Evolutionary conservation across 176 grass and related monocot genomes (phyloP).

Genomic region (Alloteropsis semialata): DNA sequence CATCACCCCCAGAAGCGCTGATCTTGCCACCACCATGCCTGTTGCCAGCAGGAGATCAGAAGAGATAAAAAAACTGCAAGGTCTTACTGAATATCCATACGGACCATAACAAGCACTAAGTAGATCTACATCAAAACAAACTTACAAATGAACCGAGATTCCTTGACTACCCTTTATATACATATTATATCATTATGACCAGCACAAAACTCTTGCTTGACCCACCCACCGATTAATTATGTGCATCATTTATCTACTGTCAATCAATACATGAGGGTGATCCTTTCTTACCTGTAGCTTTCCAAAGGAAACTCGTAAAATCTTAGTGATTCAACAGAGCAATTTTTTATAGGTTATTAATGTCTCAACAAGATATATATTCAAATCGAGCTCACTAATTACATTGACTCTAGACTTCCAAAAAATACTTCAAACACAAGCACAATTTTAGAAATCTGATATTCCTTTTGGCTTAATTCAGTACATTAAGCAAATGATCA

Average conservation of each 20-base stretch:
- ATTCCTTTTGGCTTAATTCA: not conserved
- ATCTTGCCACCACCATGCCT: conserved; percentile 96
- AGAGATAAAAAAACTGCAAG: conserved; percentile 1
- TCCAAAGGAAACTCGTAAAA: conserved; percentile 24
- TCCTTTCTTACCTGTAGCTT: not conserved
- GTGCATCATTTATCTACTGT: conserved; percentile 10
- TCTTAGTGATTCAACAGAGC: conserved; percentile 7
- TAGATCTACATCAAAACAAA: conserved; percentile 20
- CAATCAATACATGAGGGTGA: not conserved
- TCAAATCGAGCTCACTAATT: not conserved
- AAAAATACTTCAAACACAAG: not conserved
- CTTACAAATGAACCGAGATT: not conserved
- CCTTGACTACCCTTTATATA: not conserved
- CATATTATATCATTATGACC: not conserved
- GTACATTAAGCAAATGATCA: not conserved
- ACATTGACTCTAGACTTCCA: not conserved
- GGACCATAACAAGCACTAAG: not conserved
- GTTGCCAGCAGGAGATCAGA: conserved; percentile 43
- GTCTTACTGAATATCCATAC: conserved; percentile 12
- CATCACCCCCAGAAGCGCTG: conserved; percentile 90
- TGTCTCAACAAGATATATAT: not conserved
- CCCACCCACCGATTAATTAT: not conserved
- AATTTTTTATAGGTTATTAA: conserved; percentile 4
- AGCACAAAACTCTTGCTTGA: not conserved
- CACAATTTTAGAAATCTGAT: not conserved